phyloP scores from a whole-genome alignment of 352 stramenopile species.

The Globisporangium carolinianum region DNA sequence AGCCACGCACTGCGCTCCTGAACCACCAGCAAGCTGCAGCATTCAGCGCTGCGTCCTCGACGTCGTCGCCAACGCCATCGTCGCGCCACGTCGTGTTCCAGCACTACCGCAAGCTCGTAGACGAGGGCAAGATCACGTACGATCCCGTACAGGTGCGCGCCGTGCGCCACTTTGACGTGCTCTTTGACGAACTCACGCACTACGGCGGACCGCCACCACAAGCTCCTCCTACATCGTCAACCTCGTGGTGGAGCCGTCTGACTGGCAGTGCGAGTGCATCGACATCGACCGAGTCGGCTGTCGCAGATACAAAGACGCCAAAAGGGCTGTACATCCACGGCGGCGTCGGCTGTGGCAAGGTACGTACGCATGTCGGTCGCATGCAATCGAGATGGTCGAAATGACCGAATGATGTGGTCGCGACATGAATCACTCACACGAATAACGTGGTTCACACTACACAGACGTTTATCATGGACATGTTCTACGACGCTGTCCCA shows the following conservation, averaged over 20 bases:
- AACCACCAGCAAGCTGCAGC: conserved; percentile 4
- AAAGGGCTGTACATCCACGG: conserved; percentile 96
- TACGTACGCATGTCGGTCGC: conserved; percentile 5
- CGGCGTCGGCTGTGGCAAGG: conserved; percentile 92
- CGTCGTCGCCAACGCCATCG: neutral
- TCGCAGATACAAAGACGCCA: conserved; percentile 29
- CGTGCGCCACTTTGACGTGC: conserved; percentile 52
- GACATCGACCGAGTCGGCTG: neutral
- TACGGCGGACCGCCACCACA: conserved; percentile 38
- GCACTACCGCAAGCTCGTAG: conserved; percentile 51
- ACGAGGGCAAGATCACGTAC: conserved; percentile 52
- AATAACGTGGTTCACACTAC: neutral
- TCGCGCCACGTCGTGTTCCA: conserved; percentile 9
- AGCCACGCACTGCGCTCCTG: neutral
- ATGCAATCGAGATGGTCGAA: too few species aligned
- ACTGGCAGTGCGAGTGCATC: conserved; percentile 16
- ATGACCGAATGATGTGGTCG: neutral
- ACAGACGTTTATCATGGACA: conserved; percentile 96
- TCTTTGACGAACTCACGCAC: conserved; percentile 44
- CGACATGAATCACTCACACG: neutral
- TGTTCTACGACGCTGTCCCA: conserved; percentile 89
- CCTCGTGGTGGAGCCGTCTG: conserved; percentile 52
- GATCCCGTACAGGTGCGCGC: conserved; percentile 61
- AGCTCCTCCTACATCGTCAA: neutral
- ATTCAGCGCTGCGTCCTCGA: neutral